A percentile compares a stretch with the other conserved stretches of the same genome.
Conservation (phyloP, 2,329 filamentous ascomycete genomes). For the Ophiocordyceps sinensis region DNA sequence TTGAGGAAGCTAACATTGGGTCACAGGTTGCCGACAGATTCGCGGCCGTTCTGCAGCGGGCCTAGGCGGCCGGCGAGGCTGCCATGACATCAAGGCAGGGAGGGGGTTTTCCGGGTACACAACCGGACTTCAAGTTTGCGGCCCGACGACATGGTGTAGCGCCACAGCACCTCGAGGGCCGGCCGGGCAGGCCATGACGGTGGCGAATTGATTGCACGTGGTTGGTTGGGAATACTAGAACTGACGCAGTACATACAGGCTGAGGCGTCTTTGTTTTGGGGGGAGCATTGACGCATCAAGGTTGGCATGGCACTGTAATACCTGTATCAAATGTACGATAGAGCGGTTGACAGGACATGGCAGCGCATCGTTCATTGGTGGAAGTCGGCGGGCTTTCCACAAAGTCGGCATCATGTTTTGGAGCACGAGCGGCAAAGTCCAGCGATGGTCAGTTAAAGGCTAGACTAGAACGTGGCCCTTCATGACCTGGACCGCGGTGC, state of each 20-base stretch:
- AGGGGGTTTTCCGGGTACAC: too few species aligned
- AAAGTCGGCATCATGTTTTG: not conserved
- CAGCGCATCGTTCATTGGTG: conserved; percentile 5
- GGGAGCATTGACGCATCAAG: conserved; percentile 8
- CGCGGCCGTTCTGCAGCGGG: conserved; percentile 18
- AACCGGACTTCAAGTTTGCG: not conserved
- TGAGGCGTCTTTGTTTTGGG: conserved; percentile 10
- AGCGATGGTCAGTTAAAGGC: not conserved
- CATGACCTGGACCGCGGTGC: conserved; percentile 21
- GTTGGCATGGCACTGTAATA: conserved; percentile 15
- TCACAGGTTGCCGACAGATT: conserved; percentile 21
- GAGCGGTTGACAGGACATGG: conserved; percentile 6
- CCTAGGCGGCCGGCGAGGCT: too few species aligned
- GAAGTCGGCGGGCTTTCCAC: not conserved
- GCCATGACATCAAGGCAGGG: not conserved
- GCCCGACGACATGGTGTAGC: not conserved
- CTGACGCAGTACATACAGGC: conserved; percentile 2
- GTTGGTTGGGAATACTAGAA: conserved; percentile 6
- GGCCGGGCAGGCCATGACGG: not conserved
- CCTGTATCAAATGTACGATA: conserved; percentile 24
- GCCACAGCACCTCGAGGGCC: not conserved
- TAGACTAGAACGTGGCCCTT: conserved; percentile 16
- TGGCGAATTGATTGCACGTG: not conserved
- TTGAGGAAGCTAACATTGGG: conserved; percentile 3
- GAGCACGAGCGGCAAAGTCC: not conserved